phyloP scores from a whole-genome alignment of 805 yeast species.

The Candida morakotiae region DNA sequence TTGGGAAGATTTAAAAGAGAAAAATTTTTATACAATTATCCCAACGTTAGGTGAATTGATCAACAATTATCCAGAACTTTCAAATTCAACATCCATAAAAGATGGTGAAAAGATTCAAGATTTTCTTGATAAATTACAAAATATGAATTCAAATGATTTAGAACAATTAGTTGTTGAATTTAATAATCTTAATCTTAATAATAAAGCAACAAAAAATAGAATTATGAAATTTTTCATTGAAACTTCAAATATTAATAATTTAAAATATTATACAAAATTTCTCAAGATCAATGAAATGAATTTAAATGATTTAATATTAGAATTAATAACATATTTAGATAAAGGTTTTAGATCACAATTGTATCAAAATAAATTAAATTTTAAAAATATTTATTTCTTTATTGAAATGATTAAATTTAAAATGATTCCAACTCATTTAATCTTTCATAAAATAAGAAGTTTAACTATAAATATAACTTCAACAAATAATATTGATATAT shows the following conservation, averaged over 20 bases:
- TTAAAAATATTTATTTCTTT: conserved; percentile 58
- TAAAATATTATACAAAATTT: conserved; percentile 59
- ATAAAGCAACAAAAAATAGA: conserved; percentile 68
- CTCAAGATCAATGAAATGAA: conserved; percentile 52
- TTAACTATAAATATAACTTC: conserved; percentile 49
- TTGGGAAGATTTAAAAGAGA: conserved; percentile 69
- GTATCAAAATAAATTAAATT: conserved; percentile 46
- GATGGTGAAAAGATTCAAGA: conserved; percentile 39
- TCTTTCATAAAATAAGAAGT: conserved; percentile 68
- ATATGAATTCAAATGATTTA: conserved; percentile 44
- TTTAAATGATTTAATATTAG: conserved; percentile 49
- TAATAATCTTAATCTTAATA: conserved; percentile 52
- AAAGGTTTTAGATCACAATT: conserved; percentile 58
- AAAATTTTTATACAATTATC: conserved; percentile 56
- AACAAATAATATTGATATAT: conserved; percentile 61
- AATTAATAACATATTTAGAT: conserved; percentile 53
- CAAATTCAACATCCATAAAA: conserved; percentile 7
- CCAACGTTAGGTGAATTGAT: conserved; percentile 36
- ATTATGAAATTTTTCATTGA: conserved; percentile 53
- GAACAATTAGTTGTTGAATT: conserved; percentile 46
- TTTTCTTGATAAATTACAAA: conserved; percentile 41
- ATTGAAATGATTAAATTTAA: conserved; percentile 75
- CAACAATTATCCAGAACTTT: conserved; percentile 10
- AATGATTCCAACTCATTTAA: conserved; percentile 63
- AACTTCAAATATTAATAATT: conserved; percentile 40